Evolutionary conservation across 208 protist genomes (phyloP).

Genomic region (Angomonas ambiguus): DNA sequence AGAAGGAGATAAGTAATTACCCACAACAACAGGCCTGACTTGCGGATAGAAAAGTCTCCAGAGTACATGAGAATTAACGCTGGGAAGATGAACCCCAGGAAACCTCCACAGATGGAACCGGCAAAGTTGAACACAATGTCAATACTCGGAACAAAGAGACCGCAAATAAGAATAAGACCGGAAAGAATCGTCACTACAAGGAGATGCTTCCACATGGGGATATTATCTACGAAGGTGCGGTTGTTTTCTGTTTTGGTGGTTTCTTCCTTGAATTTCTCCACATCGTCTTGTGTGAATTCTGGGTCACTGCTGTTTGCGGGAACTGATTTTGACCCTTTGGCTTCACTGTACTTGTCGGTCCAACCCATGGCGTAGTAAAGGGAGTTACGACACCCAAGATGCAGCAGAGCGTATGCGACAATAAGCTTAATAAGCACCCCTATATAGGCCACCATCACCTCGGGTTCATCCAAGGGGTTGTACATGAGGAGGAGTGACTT

Average conservation of each 20-base stretch:
- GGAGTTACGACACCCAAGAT: conserved; percentile 24
- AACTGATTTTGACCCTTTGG: not conserved
- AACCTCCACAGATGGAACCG: conserved; percentile 47
- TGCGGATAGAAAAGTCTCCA: conserved; percentile 28
- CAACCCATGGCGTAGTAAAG: conserved; percentile 25
- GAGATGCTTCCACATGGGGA: conserved; percentile 16
- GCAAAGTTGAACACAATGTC: conserved; percentile 45
- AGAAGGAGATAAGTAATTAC: conserved; percentile 39
- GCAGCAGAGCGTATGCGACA: conserved; percentile 25
- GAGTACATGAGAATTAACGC: conserved; percentile 63
- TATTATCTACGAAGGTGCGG: conserved; percentile 14
- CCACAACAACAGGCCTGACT: conserved; percentile 34
- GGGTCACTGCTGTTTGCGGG: not conserved
- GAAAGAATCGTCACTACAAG: conserved; percentile 5
- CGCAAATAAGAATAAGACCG: conserved; percentile 11
- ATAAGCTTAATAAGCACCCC: conserved; percentile 32
- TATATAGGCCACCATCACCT: conserved; percentile 24
- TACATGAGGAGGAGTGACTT: conserved; percentile 31
- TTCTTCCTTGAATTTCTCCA: not conserved
- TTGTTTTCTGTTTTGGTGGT: not conserved
- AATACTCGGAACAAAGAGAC: conserved; percentile 35
- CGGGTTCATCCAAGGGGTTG: conserved; percentile 25
- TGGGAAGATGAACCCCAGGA: conserved; percentile 57
- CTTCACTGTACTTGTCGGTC: conserved; percentile 15
- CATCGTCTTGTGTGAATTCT: not conserved